Percentiles rank a stretch among this genome's conserved stretches.
Conservation (phyloP, 306 rosid species). For the Dalbergia cultrata region DNA sequence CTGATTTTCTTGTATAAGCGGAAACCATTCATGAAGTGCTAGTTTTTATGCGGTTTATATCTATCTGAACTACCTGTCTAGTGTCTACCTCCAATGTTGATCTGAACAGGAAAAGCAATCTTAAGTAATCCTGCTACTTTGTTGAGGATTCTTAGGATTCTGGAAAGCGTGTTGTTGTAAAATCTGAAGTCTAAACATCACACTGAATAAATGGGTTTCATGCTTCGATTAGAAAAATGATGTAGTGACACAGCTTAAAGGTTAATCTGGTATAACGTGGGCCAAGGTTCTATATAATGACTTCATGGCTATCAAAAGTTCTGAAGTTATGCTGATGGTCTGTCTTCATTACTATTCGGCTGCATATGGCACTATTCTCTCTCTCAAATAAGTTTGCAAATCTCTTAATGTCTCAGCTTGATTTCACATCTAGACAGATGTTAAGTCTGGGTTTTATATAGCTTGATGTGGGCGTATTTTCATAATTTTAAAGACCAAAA, state of each 20-base stretch:
- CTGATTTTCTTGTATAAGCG: conserved; percentile 30
- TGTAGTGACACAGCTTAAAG: conserved; percentile 21
- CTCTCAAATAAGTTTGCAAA: background rate
- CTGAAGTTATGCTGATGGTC: conserved; percentile 21
- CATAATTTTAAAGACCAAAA: background rate
- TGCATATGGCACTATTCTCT: background rate
- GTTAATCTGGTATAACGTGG: background rate
- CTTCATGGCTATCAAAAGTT: background rate
- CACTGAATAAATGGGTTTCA: background rate
- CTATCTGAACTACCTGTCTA: background rate
- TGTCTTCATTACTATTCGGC: background rate
- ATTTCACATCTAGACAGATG: conserved; percentile 9
- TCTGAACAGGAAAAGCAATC: background rate
- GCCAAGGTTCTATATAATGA: background rate
- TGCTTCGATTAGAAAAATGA: background rate
- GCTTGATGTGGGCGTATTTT: conserved; percentile 18
- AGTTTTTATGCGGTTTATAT: conserved; percentile 9
- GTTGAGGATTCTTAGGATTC: conserved; percentile 15
- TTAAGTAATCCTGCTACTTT: background rate
- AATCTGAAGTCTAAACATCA: background rate
- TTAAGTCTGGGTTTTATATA: background rate
- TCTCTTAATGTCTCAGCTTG: background rate
- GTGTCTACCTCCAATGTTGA: conserved; percentile 18
- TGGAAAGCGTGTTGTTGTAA: background rate
- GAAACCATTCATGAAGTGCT: background rate